These are phyloP conservation scores for Hygrophorus pudorinus DNA, from an alignment of 768 basidiomycete genomes.

Conservation along the genomic window DNA sequence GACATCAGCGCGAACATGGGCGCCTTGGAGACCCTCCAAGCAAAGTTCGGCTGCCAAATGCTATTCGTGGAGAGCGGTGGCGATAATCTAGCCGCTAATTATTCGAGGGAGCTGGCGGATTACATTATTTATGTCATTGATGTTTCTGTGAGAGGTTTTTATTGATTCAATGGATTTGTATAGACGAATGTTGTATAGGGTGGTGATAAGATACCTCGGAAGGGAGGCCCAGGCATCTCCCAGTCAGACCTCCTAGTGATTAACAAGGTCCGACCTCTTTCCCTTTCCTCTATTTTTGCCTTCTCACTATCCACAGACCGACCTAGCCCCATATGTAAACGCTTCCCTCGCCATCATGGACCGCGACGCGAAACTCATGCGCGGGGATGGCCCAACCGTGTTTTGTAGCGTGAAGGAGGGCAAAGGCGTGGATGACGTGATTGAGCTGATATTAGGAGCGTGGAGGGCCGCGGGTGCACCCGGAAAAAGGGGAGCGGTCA, in stretches of 20 bases:
- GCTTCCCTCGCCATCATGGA: conserved; percentile 94
- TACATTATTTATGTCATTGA: conserved; percentile 95
- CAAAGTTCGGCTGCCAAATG: conserved; percentile 81
- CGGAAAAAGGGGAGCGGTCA: conserved; percentile 43
- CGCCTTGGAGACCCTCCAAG: conserved; percentile 89
- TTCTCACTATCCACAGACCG: conserved; percentile 45
- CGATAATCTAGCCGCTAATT: conserved; percentile 95
- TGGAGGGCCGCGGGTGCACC: conserved; percentile 80
- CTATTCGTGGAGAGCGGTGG: conserved; percentile 95
- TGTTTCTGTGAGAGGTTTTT: conserved; percentile 48
- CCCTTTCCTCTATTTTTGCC: not conserved
- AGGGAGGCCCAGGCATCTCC: conserved; percentile 96
- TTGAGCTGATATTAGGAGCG: conserved; percentile 74
- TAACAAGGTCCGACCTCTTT: conserved; percentile 70
- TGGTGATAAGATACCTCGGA: conserved; percentile 96
- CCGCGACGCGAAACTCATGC: conserved; percentile 87
- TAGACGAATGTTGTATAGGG: conserved; percentile 41
- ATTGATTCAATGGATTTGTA: conserved; percentile 1
- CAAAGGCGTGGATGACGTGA: conserved; percentile 74
- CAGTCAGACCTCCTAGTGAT: conserved; percentile 91
- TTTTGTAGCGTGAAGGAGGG: conserved; percentile 78
- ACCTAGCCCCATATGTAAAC: conserved; percentile 85
- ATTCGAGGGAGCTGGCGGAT: conserved; percentile 92
- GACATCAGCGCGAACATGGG: conserved; percentile 97
- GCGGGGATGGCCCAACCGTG: conserved; percentile 87